These are phyloP conservation scores for Albizia julibrissin DNA, from an alignment of 306 rosid species.

Conservation along the genomic window DNA sequence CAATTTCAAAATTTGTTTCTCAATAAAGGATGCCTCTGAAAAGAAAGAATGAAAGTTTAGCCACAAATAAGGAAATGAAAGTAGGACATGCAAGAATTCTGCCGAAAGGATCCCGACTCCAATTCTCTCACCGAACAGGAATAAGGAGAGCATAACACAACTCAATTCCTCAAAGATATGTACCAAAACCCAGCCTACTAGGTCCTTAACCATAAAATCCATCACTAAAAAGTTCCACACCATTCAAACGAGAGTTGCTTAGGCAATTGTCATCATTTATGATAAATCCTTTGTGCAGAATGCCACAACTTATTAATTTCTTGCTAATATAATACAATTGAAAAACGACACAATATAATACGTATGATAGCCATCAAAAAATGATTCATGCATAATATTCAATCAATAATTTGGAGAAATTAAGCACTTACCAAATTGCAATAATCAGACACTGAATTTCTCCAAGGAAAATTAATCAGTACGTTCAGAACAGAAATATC, in stretches of 20 bases:
- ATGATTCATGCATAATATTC: neutral
- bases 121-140: neutral
- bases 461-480: conserved; percentile 67
- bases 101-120: neutral
- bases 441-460: conserved; percentile 43
- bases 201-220: neutral
- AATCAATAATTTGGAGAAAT: conserved; percentile 11
- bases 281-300: neutral
- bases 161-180: neutral
- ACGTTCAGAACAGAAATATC: conserved; percentile 58
- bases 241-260: neutral
- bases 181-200: neutral
- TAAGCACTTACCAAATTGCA: conserved; percentile 65
- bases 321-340: neutral
- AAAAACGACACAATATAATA: neutral
- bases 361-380: neutral
- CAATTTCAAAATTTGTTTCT: neutral
- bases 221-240: neutral
- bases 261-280: neutral
- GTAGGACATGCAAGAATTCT: neutral
- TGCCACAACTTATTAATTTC: neutral
- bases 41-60: neutral
- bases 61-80: neutral
- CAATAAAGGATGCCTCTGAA: neutral
- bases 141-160: neutral